A percentile compares a stretch with the other conserved stretches of the same genome.
Evolutionary conservation across 306 rosid species (phyloP).

Genomic region (Ammopiptanthus mongolicus): DNA sequence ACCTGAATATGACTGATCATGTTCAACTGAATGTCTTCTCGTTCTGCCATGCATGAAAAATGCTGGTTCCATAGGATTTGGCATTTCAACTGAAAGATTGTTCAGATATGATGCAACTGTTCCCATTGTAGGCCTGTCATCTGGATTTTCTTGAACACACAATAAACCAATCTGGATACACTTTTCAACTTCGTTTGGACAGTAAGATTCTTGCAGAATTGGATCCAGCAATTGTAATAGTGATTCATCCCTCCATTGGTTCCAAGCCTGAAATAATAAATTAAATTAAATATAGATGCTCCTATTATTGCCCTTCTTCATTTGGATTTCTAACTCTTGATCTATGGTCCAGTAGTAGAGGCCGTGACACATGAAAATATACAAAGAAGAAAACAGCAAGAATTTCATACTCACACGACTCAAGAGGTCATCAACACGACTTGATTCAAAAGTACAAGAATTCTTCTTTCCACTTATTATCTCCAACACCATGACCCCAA

Average conservation of each 20-base stretch:
- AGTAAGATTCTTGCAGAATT: constrained; percentile 26
- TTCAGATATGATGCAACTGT: constrained; percentile 32
- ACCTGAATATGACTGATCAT: constrained; percentile 21
- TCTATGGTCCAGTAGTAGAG: no score
- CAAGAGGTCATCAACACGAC: constrained; percentile 33
- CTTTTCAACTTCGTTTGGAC: constrained; percentile 28
- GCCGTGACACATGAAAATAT: neutral
- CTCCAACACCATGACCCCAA: constrained; percentile 45
- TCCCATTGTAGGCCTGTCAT: constrained; percentile 60
- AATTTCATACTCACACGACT: constrained; percentile 36
- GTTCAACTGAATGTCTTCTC: constrained; percentile 19
- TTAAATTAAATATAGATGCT: neutral
- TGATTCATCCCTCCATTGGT: constrained; percentile 36
- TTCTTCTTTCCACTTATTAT: constrained; percentile 48
- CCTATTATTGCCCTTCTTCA: neutral
- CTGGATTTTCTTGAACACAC: constrained; percentile 64
- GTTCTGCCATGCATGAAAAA: constrained; percentile 35
- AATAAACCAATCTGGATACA: constrained; percentile 59
- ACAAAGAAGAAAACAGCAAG: neutral
- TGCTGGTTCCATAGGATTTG: constrained; percentile 55
- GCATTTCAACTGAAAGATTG: constrained; percentile 34
- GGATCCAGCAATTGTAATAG: constrained; percentile 33
- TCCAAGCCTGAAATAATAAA: constrained; percentile 47
- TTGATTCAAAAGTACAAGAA: constrained; percentile 24
- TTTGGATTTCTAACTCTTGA: neutral